Evolutionary conservation across 495 filamentous ascomycete species (phyloP).

Genomic region (Barbatosphaeria neglecta): DNA sequence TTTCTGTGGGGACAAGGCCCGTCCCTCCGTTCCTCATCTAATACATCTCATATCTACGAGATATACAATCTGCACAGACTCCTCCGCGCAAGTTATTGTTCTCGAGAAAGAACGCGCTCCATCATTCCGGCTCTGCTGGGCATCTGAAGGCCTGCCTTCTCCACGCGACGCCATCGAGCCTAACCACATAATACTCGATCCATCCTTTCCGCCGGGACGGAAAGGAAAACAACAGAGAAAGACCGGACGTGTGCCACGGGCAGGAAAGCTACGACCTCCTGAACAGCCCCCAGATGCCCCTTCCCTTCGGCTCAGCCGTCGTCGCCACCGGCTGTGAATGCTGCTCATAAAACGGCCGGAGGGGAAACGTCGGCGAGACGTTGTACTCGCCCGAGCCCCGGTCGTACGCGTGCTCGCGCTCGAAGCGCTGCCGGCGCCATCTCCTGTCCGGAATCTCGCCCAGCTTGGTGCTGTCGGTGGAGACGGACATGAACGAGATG

Average conservation of each 20-base stretch:
- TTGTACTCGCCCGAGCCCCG: constrained; percentile 14
- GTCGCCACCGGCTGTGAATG: too few species aligned
- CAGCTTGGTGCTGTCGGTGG: constrained; percentile 23
- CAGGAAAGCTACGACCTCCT: constrained; percentile 2
- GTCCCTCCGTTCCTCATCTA: too few species aligned
- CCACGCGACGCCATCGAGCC: too few species aligned
- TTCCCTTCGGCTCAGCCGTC: constrained; percentile 13
- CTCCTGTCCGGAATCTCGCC: constrained; percentile 22
- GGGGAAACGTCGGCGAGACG: constrained; percentile 14
- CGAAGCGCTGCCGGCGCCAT: constrained; percentile 6
- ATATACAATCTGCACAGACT: too few species aligned
- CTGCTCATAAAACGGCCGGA: constrained; percentile 18
- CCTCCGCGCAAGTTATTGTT: too few species aligned
- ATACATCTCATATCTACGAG: too few species aligned
- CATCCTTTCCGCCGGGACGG: too few species aligned
- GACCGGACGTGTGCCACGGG: background rate
- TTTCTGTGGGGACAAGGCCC: background rate
- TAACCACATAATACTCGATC: too few species aligned
- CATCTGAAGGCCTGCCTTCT: too few species aligned
- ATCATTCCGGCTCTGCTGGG: too few species aligned
- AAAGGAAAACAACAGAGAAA: background rate
- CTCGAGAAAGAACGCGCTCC: too few species aligned
- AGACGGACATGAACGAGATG: constrained; percentile 17
- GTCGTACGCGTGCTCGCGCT: background rate
- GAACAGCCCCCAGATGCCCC: constrained; percentile 17